Evolutionary conservation across 2,329 filamentous ascomycete species (phyloP), one percentile per base, ranked within the genome.

Genomic region (Aspergillus versicolor): DNA sequence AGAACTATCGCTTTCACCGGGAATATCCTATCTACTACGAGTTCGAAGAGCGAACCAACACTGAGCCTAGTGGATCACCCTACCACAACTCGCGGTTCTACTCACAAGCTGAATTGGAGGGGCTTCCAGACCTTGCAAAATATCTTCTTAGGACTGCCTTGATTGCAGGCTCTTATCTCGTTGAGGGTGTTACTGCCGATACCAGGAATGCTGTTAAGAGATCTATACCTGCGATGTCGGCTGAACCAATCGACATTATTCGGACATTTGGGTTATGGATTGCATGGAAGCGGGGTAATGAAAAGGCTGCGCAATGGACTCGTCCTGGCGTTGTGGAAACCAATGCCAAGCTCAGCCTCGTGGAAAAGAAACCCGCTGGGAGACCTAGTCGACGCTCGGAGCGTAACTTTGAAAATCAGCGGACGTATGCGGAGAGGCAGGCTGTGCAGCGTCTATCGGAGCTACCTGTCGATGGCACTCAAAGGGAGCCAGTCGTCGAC

Each of bases 201-300:
- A 77, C 79, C 44, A 79, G 82, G 59, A 85, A 85, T 59, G 82
- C 84, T 3, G 82, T 88, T 50, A 82, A 80, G 58, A 79, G 79
- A 30, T 86, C 84, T 3, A 87, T 88, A 54, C 86, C 86, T 0
- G 88, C 87, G 70, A 80, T 79, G 30, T 75, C 82, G 56, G 82
- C 82, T 37, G 85, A 88, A 54, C 84, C 85, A 4, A 70, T 88
- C n/a, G 80, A 84, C 30, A 72, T 83, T 34, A 81, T 84, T 55
- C 80, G 81, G 63, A 80, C 73, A 15, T 88, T 88, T 62, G 85
- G 84, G 5, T 76, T 87, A 56, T 88, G 86, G 86, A 80, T 83
- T 56, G 83, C 85, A 3, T 88, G 85, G 85, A 88, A 88, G 68
- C 81, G 83, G 54, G 86, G 86, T 11, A 86, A 87, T 65, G 84